Conservation (phyloP, 31 red algal genomes). For the Porphyra umbilicalis region DNA sequence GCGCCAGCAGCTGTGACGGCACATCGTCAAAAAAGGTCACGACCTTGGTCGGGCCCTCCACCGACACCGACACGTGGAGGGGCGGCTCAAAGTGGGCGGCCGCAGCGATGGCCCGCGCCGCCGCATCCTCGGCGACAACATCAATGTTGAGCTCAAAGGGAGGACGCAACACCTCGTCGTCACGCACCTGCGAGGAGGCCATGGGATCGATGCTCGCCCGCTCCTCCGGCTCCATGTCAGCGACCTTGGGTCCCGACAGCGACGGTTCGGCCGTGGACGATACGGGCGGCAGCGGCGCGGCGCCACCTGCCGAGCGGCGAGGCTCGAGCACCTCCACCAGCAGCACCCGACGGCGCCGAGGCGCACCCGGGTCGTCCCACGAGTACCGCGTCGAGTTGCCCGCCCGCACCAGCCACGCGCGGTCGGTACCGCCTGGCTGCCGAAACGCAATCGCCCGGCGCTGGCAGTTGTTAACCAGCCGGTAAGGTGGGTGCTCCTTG, state of each 20-base stretch:
- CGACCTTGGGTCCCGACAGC: neutral
- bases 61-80: constrained; percentile 71
- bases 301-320: neutral
- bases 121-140: constrained; percentile 44
- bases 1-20: neutral
- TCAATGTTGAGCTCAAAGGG: constrained; percentile 92
- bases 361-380: constrained; percentile 96
- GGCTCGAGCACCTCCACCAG: constrained; percentile 80
- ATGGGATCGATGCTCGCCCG: neutral
- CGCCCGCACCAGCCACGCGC: constrained; percentile 89
- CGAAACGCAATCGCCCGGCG: constrained; percentile 88
- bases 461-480: constrained; percentile 80
- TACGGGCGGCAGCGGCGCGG: no score
- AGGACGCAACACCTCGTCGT: constrained; percentile 34
- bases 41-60: constrained; percentile 96
- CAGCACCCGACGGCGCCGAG: constrained; percentile 58
- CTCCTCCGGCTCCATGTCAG: neutral
- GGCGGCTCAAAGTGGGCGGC: constrained; percentile 48
- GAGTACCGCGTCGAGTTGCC: constrained; percentile 88
- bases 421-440: constrained; percentile 76
- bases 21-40: constrained; percentile 86
- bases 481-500: constrained; percentile 86
- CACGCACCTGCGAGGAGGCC: neutral
- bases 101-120: constrained; percentile 14
- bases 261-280: neutral